A percentile compares a stretch with the other conserved stretches of the same genome.
Conservation (phyloP, 139 green algal species). For the Diplosphaera chodatii region DNA sequence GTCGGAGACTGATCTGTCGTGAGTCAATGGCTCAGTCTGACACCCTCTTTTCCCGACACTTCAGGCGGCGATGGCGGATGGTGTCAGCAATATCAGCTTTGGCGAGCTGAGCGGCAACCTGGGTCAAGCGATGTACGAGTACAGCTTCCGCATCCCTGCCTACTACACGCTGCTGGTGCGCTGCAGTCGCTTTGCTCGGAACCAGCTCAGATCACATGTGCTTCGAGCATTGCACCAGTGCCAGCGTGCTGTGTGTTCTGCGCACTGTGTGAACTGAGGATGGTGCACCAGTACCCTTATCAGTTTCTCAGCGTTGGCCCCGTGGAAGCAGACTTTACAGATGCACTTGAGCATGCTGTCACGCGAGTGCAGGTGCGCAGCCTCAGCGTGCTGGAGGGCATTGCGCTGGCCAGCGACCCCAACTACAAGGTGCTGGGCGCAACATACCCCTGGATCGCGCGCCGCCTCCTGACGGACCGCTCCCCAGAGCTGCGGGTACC, state of each 20-base stretch:
- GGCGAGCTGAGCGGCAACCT: slow-evolving; percentile 53
- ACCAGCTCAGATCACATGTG: too few relatives aligned
- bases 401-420: slow-evolving; percentile 73
- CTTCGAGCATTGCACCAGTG: too few relatives aligned
- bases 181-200: not conserved
- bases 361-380: slow-evolving; percentile 43
- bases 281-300: too few relatives aligned
- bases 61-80: slow-evolving; percentile 48
- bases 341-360: too few relatives aligned
- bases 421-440: slow-evolving; percentile 87
- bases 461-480: slow-evolving; percentile 70
- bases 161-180: slow-evolving; percentile 68
- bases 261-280: too few relatives aligned
- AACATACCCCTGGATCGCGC: slow-evolving; percentile 81
- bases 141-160: slow-evolving; percentile 55
- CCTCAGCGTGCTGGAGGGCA: slow-evolving; percentile 84
- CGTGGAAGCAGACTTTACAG: too few relatives aligned
- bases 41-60: too few relatives aligned
- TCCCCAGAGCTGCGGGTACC: slow-evolving; percentile 56
- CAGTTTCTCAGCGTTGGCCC: too few relatives aligned
- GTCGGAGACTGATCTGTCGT: too few relatives aligned
- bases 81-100: slow-evolving; percentile 79
- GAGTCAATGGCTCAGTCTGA: too few relatives aligned
- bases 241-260: too few relatives aligned
- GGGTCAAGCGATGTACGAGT: slow-evolving; percentile 77